A percentile compares a stretch with the other conserved stretches of the same genome.
Conservation (phyloP, 164 flowering plant genomes). For the Vitis amurensis region DNA sequence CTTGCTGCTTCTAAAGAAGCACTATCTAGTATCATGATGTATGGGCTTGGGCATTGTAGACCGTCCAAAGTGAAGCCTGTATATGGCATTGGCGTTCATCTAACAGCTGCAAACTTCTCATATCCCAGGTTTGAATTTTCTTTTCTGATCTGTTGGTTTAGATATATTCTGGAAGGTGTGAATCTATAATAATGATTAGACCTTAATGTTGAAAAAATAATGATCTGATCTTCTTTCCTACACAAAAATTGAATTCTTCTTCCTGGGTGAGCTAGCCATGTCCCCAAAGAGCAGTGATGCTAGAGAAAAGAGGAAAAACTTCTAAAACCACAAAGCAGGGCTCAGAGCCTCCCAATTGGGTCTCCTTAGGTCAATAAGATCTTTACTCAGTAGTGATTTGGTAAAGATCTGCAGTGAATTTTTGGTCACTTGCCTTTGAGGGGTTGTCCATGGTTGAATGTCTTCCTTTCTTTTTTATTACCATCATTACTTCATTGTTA, state of each 20-base stretch:
- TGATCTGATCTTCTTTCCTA: too few relatives aligned
- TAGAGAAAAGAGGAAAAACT: too few relatives aligned
- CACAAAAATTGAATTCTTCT: too few relatives aligned
- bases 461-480: not conserved
- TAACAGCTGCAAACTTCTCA: conserved; percentile 49
- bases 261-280: too few relatives aligned
- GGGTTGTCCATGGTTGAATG: not conserved
- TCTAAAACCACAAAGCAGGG: too few relatives aligned
- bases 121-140: conserved; percentile 51
- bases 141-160: not conserved
- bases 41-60: conserved; percentile 61
- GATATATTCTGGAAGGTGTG: not conserved
- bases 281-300: too few relatives aligned
- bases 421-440: not conserved
- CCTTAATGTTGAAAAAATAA: not conserved
- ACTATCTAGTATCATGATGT: conserved; percentile 42
- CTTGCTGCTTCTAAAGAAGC: conserved; percentile 59
- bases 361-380: not conserved
- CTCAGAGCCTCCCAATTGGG: not conserved
- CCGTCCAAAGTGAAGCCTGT: conserved; percentile 28
- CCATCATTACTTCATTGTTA: not conserved
- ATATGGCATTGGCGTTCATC: conserved; percentile 77
- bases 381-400: not conserved
- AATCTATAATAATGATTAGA: not conserved
- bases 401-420: not conserved